Base-by-base conservation (phyloP, 176 grass and related monocot genomes). In the Oryza brachyantha region DNA sequence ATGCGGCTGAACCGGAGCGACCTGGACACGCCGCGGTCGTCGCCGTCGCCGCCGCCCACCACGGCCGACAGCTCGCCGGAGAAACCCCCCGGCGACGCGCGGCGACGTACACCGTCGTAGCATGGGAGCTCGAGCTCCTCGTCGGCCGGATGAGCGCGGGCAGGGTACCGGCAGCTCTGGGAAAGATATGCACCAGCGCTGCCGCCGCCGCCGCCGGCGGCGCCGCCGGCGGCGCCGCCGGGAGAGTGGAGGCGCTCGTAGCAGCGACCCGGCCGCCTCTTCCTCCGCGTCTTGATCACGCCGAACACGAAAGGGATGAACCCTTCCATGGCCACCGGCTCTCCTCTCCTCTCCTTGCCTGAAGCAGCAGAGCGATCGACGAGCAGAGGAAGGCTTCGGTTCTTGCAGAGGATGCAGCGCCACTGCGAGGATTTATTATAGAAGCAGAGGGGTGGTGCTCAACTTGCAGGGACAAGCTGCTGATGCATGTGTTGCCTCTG, bases 151-250 rank as follows among this genome's bases (percentile, higher is more conserved):
- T n/a, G n/a, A 73, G 19, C 3, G 13, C 29, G 73, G 60, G 45
- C 74, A 24, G 21, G 46, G 68, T 83, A 87, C 17, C 74, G 80
- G 80, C 85, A 87, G 79, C 85, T 83, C 46, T 72, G 73, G 2
- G 43, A 54, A 5, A 14, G 35, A 21, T 77, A 21, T 28, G 10
- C 1, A 26, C 27, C 60, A 42, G 6, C 58, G 42, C 35, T 4
- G 71, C 65, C 19, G 58, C 8, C 19, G n/a, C 41, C 42, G 27
- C n/a, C n/a, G n/a, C n/a, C n/a, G n/a, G 71, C 65, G 26, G 24
- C 19, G 58, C 8, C 19, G n/a, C 41, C 42, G 27, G 71, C 65
- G 26, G 24, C 19, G 58, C 8, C 19, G n/a, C 41, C 42, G 27
- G 58, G 10, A 13, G 54, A 2, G 72, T 68, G 31, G 32, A 57